Conservation (phyloP, 2,329 filamentous ascomycete genomes). For the Clonostachys solani region DNA sequence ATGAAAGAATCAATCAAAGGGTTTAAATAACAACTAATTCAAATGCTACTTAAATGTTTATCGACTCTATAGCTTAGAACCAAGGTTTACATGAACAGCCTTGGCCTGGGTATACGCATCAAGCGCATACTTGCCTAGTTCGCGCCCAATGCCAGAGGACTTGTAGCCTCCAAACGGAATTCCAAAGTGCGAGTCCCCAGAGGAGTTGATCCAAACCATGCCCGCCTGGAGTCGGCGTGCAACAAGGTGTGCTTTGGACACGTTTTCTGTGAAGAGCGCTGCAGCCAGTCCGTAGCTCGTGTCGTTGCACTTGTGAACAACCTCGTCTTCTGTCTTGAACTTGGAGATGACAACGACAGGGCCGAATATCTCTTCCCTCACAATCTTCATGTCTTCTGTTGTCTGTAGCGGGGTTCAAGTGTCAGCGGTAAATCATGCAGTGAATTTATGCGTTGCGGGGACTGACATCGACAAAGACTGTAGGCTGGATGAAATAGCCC, state of each 20-base stretch:
- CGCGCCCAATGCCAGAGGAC: constrained; percentile 72
- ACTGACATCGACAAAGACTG: constrained; percentile 27
- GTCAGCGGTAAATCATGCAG: no score
- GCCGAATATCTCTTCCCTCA: constrained; percentile 45
- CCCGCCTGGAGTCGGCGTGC: constrained; percentile 2
- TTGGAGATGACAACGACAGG: constrained; percentile 41
- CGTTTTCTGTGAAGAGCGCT: constrained; percentile 4
- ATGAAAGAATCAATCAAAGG: no score
- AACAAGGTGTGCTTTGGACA: constrained; percentile 2
- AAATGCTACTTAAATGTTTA: not conserved
- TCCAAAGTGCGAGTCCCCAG: constrained; percentile 1
- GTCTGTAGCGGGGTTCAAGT: no score
- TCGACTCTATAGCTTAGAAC: constrained; percentile 5
- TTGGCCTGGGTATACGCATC: constrained; percentile 67
- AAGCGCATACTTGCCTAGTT: constrained; percentile 65
- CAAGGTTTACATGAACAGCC: constrained; percentile 50
- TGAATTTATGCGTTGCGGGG: constrained; percentile 12
- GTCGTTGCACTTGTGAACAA: constrained; percentile 39
- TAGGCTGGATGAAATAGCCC: constrained; percentile 28
- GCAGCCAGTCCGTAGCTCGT: constrained; percentile 34
- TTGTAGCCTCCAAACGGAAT: constrained; percentile 73
- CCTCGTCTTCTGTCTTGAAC: constrained; percentile 44
- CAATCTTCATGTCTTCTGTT: constrained; percentile 19
- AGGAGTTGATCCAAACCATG: constrained; percentile 5
- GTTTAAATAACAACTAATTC: no score